Evolutionary conservation across 1,284 basidiomycete species (phyloP).

Genomic region (Lignosus rhinocerotis): DNA sequence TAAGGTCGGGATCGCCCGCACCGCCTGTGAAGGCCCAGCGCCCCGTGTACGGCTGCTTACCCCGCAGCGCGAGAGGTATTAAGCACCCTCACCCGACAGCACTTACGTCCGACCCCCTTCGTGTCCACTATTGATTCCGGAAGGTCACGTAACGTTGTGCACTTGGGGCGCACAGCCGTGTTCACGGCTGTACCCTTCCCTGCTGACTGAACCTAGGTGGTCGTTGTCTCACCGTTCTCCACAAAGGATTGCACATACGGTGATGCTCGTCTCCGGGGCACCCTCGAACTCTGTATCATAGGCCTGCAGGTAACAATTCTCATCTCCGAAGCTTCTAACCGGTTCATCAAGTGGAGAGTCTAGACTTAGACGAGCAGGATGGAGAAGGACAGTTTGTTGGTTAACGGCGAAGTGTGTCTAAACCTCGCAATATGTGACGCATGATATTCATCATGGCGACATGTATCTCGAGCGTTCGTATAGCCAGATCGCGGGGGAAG

Average conservation of each 20-base stretch:
- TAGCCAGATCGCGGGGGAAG: background rate
- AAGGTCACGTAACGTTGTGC: background rate
- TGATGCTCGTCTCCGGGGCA: background rate
- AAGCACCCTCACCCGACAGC: background rate
- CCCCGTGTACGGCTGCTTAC: background rate
- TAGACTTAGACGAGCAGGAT: background rate
- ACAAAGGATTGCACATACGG: background rate
- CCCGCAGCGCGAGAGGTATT: background rate
- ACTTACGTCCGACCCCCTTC: background rate
- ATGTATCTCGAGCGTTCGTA: background rate
- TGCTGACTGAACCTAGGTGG: background rate
- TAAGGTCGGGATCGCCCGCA: background rate
- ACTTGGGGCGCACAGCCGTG: background rate
- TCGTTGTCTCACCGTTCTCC: background rate
- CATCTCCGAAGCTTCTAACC: slow-evolving; percentile 1
- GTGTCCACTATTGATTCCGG: background rate
- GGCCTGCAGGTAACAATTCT: background rate
- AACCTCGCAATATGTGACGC: background rate
- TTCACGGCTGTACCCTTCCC: background rate
- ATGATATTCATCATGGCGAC: background rate
- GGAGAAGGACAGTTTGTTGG: background rate
- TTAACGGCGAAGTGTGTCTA: background rate
- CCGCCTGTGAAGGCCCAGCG: background rate
- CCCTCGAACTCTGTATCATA: background rate
- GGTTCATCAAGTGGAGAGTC: background rate